Evolutionary conservation across 139 green algal species (phyloP), one percentile per base, ranked within the genome.

Genomic region (Zygnema circumcarinatum): DNA sequence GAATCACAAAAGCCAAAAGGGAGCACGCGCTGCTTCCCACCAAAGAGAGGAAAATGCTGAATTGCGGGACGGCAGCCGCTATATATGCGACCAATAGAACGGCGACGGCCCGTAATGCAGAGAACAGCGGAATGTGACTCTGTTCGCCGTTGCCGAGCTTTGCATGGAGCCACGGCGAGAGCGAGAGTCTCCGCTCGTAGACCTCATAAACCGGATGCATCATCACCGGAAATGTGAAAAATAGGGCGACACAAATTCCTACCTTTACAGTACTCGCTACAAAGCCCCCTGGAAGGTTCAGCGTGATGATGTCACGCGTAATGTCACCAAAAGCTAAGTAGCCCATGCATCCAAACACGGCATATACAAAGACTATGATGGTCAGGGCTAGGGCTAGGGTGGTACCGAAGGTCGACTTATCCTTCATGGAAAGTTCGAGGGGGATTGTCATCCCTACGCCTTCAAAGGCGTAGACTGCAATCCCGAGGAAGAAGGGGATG

Each of bases 191-290:
- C 40, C 74, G n/a, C 2, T 88, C 38, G 2, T 25, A 33, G 11
- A 87, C 22, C 84, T 89, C 87, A 54, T 86, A 53, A 20, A 87
- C 87, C 0, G 92, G 92, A 2, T 92, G 79, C 92, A 94, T 93
- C 92, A 94, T 94, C 2, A 94, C 76, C 0, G 92, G 92, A 32
- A 94, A 94, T 36, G 92, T 94, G 67, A 94, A 93, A 32, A 94
- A 86, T n/a, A 94, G 91, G 1, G 81, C 90, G 2, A 91, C 7
- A 79, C 87, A 94, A 32, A 94, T 75, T 0, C 82, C 79, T 31
- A 90, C 33, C 80, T 93, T 93, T 35, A 94, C 92, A 38, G 74
- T 41, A 33, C 74, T 39, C 1, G 91, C 91, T 35, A 79, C 74
- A 85, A 87, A 90, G 0, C 41, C 73, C 1, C 72, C 25, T 1